Conservation (phyloP, 257 asterid species). For the Apocynum venetum region DNA sequence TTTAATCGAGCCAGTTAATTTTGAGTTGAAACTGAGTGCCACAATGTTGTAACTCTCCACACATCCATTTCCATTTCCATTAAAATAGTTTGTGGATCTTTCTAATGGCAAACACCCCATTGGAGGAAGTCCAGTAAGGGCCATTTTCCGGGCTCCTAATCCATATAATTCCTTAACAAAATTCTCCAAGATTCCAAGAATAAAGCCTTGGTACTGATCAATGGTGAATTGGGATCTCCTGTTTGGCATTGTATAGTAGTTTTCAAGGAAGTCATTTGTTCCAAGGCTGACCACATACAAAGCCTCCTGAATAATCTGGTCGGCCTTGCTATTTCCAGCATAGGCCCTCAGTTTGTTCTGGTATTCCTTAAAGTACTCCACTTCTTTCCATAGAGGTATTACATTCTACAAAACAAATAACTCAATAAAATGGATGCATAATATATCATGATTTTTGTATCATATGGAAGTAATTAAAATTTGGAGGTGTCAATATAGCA, state of each 20-base stretch:
- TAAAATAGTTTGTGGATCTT: conserved; percentile 56
- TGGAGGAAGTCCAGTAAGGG: conserved; percentile 73
- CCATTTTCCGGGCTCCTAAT: conserved; percentile 68
- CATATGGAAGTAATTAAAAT: too few relatives aligned
- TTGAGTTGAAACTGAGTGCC: conserved; percentile 49
- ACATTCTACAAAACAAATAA: conserved; percentile 45
- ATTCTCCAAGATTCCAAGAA: conserved; percentile 43
- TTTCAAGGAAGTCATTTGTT: conserved; percentile 89
- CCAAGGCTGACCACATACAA: conserved; percentile 74
- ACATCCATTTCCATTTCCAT: conserved; percentile 66
- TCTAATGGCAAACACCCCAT: conserved; percentile 93
- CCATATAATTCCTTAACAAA: conserved; percentile 50
- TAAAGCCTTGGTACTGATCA: conserved; percentile 53
- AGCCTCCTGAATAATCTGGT: conserved; percentile 44
- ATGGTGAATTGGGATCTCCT: conserved; percentile 49
- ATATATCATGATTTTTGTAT: too few relatives aligned
- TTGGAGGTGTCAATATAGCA: too few relatives aligned
- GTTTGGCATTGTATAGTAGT: conserved; percentile 60
- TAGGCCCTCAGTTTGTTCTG: conserved; percentile 43
- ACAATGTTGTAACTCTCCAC: conserved; percentile 58
- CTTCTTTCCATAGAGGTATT: conserved; percentile 83
- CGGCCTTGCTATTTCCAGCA: conserved; percentile 43
- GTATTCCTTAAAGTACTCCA: conserved; percentile 75
- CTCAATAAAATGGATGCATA: too few relatives aligned
- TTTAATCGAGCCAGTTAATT: conserved; percentile 36